phyloP scores from a whole-genome alignment of 2,329 filamentous ascomycete genomes.

The Ophiostoma sp. region DNA sequence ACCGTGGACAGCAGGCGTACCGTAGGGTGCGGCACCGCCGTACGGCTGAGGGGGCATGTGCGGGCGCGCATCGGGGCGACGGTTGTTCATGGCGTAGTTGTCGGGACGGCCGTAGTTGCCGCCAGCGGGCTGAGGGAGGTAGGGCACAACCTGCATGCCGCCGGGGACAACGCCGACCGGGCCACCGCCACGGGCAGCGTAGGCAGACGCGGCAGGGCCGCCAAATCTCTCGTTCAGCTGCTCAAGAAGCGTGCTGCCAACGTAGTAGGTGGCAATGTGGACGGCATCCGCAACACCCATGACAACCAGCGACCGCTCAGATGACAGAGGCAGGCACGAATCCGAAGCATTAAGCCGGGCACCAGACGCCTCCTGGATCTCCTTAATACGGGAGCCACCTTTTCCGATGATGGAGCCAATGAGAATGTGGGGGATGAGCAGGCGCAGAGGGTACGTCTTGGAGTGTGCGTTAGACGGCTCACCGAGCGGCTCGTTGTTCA shows the following conservation, averaged over 20 bases:
- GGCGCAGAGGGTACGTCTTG: slow-evolving; percentile 93
- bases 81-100: slow-evolving; percentile 57
- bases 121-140: slow-evolving; percentile 85
- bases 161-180: slow-evolving; percentile 91
- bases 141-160: slow-evolving; percentile 98
- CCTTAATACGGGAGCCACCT: slow-evolving; percentile 88
- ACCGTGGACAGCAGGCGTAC: slow-evolving; percentile 61
- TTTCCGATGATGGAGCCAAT: slow-evolving; percentile 99
- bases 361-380: slow-evolving; percentile 97
- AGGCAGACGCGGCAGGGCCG: slow-evolving; percentile 92
- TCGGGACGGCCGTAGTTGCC: slow-evolving; percentile 91
- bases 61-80: slow-evolving; percentile 66
- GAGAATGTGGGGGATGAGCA: slow-evolving; percentile 92
- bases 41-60: slow-evolving; percentile 72
- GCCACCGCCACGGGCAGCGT: slow-evolving; percentile 88
- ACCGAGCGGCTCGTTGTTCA: slow-evolving; percentile 93
- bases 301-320: slow-evolving; percentile 94
- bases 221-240: slow-evolving; percentile 96
- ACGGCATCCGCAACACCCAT: slow-evolving; percentile 97
- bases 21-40: slow-evolving; percentile 59
- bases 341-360: slow-evolving; percentile 95
- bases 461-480: slow-evolving; percentile 85
- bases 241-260: slow-evolving; percentile 94
- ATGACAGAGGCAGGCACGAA: slow-evolving; percentile 86
- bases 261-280: slow-evolving; percentile 98